Evolutionary conservation across 805 yeast species (phyloP).

Genomic region (Wickerhamiella alocasiicola): DNA sequence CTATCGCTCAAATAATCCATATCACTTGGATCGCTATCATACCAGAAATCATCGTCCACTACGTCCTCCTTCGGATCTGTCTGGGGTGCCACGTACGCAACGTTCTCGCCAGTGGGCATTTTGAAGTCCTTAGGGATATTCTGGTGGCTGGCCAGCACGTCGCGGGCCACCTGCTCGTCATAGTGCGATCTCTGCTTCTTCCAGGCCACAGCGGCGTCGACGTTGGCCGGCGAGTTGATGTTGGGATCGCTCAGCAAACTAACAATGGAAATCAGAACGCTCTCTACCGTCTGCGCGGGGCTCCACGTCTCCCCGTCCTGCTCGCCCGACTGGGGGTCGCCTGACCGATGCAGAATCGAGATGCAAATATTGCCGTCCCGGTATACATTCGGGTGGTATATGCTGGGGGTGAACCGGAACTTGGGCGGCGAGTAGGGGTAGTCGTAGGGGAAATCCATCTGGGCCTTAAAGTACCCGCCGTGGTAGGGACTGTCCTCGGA

Average conservation of each 20-base stretch:
- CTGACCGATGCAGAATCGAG: conserved; percentile 82
- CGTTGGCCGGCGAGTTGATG: conserved; percentile 86
- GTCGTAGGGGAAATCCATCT: conserved; percentile 83
- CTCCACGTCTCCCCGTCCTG: conserved; percentile 88
- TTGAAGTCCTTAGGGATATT: conserved; percentile 80
- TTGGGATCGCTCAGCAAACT: conserved; percentile 90
- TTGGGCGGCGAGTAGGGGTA: conserved; percentile 90
- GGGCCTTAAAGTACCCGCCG: conserved; percentile 89
- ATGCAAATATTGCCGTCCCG: conserved; percentile 88
- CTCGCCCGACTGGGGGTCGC: conserved; percentile 81
- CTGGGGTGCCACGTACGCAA: conserved; percentile 37
- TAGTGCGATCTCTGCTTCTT: conserved; percentile 70
- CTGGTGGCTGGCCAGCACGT: conserved; percentile 55
- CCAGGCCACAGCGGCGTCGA: conserved; percentile 88
- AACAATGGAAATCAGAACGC: conserved; percentile 78
- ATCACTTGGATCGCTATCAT: conserved; percentile 59
- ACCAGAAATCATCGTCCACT: conserved; percentile 76
- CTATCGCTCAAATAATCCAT: conserved; percentile 36
- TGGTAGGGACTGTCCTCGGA: conserved; percentile 82
- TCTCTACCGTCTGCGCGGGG: conserved; percentile 68
- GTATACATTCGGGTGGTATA: conserved; percentile 91
- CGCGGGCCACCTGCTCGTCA: conserved; percentile 60
- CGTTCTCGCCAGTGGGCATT: conserved; percentile 56
- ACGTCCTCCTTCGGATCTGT: conserved; percentile 35
- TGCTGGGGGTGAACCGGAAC: conserved; percentile 83